A percentile compares a stretch with the other conserved stretches of the same genome.
phyloP scores from a whole-genome alignment of 768 basidiomycete species.

The Crepidotus variabilis region DNA sequence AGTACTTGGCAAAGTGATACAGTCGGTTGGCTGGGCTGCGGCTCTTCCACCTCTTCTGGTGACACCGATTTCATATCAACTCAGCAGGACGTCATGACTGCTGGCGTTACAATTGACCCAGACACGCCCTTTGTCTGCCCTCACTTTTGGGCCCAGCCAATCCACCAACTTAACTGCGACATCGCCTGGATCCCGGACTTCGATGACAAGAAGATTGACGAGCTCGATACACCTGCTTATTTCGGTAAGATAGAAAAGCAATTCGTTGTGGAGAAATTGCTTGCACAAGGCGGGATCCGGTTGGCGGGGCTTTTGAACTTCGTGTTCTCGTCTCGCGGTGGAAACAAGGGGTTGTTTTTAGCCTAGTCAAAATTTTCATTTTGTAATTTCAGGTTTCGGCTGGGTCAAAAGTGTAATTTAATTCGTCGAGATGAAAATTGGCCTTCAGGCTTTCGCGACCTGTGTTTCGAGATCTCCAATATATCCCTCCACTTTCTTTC shows the following conservation, averaged over 20 bases:
- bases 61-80: not conserved
- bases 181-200: constrained; percentile 62
- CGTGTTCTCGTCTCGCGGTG: constrained; percentile 40
- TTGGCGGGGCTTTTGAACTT: constrained; percentile 82
- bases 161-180: constrained; percentile 78
- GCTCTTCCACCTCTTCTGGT: constrained; percentile 19
- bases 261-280: constrained; percentile 75
- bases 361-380: not conserved
- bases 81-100: not conserved
- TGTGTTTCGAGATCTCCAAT: no score
- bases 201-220: constrained; percentile 4
- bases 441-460: no score
- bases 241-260: constrained; percentile 60
- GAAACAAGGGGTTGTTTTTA: not conserved
- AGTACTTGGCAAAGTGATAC: constrained; percentile 63
- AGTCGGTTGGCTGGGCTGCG: constrained; percentile 66
- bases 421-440: no score
- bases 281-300: constrained; percentile 80
- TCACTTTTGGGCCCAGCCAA: constrained; percentile 69
- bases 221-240: constrained; percentile 80
- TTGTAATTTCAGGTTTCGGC: no score
- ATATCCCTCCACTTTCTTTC: no score
- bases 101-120: constrained; percentile 21
- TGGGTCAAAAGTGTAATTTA: no score
- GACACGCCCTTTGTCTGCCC: constrained; percentile 56